Evolutionary conservation across 1,284 basidiomycete species (phyloP).

Genomic region (Sphagnurus paluster): DNA sequence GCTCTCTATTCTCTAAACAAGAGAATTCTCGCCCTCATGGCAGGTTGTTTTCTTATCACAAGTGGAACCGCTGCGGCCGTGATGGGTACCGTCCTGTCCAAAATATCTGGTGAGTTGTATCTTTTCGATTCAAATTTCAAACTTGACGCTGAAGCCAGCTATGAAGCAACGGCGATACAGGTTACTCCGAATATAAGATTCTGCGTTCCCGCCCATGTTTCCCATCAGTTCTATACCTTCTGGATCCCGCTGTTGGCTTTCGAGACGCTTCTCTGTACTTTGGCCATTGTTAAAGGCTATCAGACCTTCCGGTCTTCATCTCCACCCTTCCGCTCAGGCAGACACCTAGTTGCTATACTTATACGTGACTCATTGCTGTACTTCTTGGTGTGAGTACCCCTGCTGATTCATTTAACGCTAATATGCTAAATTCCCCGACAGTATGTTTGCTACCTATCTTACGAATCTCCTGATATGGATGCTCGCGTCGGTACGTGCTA

Average conservation of each 20-base stretch:
- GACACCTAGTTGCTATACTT: slow-evolving; percentile 46
- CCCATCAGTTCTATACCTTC: slow-evolving; percentile 48
- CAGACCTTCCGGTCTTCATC: slow-evolving; percentile 36
- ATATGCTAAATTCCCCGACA: slow-evolving; percentile 22
- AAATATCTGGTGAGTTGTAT: slow-evolving; percentile 37
- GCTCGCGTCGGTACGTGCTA: slow-evolving; percentile 40
- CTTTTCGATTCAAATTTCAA: background rate
- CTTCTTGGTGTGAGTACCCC: slow-evolving; percentile 47
- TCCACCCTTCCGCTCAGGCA: slow-evolving; percentile 41
- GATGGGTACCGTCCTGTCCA: slow-evolving; percentile 42
- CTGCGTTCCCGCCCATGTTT: slow-evolving; percentile 41
- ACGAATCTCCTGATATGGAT: slow-evolving; percentile 54
- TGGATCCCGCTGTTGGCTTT: slow-evolving; percentile 60
- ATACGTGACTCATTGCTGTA: slow-evolving; percentile 57
- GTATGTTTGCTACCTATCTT: slow-evolving; percentile 56
- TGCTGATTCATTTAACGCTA: no score
- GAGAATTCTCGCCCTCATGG: slow-evolving; percentile 47
- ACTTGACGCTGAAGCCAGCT: background rate
- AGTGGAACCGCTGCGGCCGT: slow-evolving; percentile 43
- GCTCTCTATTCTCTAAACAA: slow-evolving; percentile 57
- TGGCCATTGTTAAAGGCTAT: slow-evolving; percentile 50
- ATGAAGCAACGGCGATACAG: slow-evolving; percentile 15
- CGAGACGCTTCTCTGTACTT: slow-evolving; percentile 48
- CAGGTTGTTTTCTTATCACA: slow-evolving; percentile 38
- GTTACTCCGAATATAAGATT: slow-evolving; percentile 30